Evolutionary conservation across 805 yeast species (phyloP).

Genomic region (Schwanniomyces vanrijiae): DNA sequence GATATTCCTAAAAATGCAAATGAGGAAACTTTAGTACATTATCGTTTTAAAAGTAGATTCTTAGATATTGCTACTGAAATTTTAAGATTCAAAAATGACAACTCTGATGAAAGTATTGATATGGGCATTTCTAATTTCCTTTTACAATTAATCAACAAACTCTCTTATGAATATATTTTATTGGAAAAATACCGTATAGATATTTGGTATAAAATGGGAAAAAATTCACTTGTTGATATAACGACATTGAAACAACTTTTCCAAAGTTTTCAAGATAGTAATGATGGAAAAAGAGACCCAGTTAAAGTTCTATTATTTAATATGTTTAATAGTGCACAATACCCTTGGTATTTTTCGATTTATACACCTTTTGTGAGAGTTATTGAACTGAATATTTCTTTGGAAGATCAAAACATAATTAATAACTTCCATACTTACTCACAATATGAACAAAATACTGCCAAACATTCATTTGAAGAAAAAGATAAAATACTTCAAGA

Average conservation of each 20-base stretch:
- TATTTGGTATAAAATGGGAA: slow-evolving; percentile 31
- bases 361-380: slow-evolving; percentile 38
- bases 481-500: slow-evolving; percentile 22
- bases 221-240: slow-evolving; percentile 30
- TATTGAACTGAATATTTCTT: slow-evolving; percentile 29
- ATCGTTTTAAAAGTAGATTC: slow-evolving; percentile 27
- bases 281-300: slow-evolving; percentile 11
- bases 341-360: slow-evolving; percentile 37
- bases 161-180: slow-evolving; percentile 37
- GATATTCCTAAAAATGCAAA: slow-evolving; percentile 14
- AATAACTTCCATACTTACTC: slow-evolving; percentile 15
- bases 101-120: slow-evolving; percentile 16
- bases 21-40: slow-evolving; percentile 25
- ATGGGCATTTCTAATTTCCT: slow-evolving; percentile 17
- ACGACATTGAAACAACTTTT: slow-evolving; percentile 23
- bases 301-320: slow-evolving; percentile 36
- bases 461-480: slow-evolving; percentile 17
- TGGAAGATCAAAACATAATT: slow-evolving; percentile 22
- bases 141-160: slow-evolving; percentile 32
- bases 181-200: slow-evolving; percentile 41
- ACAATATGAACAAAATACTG: slow-evolving; percentile 8
- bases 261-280: slow-evolving; percentile 15
- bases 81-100: slow-evolving; percentile 26
- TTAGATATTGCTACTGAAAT: slow-evolving; percentile 24
- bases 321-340: slow-evolving; percentile 30